These are phyloP conservation scores for Ceratobasidium sp. DNA, from an alignment of 1,284 basidiomycete genomes.

Conservation along the genomic window DNA sequence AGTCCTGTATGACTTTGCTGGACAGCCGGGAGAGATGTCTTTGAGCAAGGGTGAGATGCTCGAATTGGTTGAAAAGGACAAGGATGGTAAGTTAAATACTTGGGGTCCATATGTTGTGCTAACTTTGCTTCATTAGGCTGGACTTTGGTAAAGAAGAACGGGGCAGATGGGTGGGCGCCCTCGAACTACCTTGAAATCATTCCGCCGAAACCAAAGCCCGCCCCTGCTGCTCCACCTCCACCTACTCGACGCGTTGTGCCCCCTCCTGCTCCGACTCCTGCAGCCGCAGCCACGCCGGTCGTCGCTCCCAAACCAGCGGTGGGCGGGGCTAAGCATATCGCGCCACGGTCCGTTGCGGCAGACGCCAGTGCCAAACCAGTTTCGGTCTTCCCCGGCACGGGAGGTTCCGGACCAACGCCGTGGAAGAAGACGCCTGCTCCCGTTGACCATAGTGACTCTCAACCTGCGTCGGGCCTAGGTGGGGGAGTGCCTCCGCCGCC, in stretches of 20 bases:
- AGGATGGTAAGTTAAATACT: conserved; percentile 64
- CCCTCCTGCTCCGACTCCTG: conserved; percentile 55
- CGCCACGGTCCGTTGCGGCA: conserved; percentile 55
- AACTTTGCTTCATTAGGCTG: conserved; percentile 58
- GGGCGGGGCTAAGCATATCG: conserved; percentile 33
- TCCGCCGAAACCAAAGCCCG: conserved; percentile 64
- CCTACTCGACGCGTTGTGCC: conserved; percentile 66
- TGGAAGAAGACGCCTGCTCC: conserved; percentile 67
- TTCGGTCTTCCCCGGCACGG: conserved; percentile 75
- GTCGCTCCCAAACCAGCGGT: conserved; percentile 50
- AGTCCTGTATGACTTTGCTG: conserved; percentile 87
- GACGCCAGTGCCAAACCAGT: conserved; percentile 70
- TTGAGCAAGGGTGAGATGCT: conserved; percentile 90
- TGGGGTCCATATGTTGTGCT: conserved; percentile 26
- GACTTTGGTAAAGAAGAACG: conserved; percentile 93
- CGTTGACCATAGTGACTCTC: conserved; percentile 59
- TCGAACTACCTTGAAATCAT: conserved; percentile 89
- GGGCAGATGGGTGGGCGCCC: conserved; percentile 91
- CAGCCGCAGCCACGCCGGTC: conserved; percentile 51
- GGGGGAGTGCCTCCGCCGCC: conserved; percentile 52
- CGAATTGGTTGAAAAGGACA: conserved; percentile 91
- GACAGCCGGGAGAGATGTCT: conserved; percentile 90
- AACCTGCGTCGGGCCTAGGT: conserved; percentile 51
- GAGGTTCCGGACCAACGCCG: conserved; percentile 63
- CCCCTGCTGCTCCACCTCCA: conserved; percentile 70